A percentile compares a stretch with the other conserved stretches of the same genome.
Evolutionary conservation across 805 yeast species (phyloP).

Genomic region (Jamesozyma hellenica): DNA sequence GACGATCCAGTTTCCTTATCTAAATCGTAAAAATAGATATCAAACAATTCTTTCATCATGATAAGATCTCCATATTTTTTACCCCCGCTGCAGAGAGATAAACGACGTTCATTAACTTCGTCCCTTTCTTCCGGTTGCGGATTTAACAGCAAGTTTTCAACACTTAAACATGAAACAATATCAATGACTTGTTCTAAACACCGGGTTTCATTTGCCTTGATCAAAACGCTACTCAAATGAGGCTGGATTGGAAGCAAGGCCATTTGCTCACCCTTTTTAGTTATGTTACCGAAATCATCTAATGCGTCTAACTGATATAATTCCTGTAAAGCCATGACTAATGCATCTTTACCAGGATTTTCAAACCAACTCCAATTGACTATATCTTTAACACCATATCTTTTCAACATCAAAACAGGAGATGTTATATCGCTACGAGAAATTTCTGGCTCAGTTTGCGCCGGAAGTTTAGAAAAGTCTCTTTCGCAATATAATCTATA

Average conservation of each 20-base stretch:
- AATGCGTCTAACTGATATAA: conserved; percentile 73
- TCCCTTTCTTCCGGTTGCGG: conserved; percentile 77
- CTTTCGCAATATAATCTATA: conserved; percentile 72
- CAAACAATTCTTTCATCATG: conserved; percentile 69
- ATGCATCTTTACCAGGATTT: conserved; percentile 71
- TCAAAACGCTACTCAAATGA: conserved; percentile 73
- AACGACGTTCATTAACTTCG: conserved; percentile 67
- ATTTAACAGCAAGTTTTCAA: conserved; percentile 74
- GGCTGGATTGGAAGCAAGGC: conserved; percentile 89
- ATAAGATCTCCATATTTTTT: conserved; percentile 69
- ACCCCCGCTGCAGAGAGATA: conserved; percentile 64
- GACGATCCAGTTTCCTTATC: conserved; percentile 25
- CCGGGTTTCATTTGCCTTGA: conserved; percentile 49
- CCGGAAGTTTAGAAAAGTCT: conserved; percentile 51
- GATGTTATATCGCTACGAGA: conserved; percentile 74
- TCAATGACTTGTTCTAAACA: conserved; percentile 66
- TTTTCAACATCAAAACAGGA: conserved; percentile 76
- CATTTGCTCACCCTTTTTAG: conserved; percentile 75
- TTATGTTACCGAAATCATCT: conserved; percentile 64
- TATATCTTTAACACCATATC: conserved; percentile 73
- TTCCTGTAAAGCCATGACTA: conserved; percentile 67
- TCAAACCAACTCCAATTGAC: conserved; percentile 89
- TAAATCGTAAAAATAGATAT: conserved; percentile 33
- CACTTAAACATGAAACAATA: conserved; percentile 85
- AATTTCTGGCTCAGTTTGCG: conserved; percentile 90